phyloP scores from a whole-genome alignment of 345 rosid genomes.

The Gossypium longicalyx region DNA sequence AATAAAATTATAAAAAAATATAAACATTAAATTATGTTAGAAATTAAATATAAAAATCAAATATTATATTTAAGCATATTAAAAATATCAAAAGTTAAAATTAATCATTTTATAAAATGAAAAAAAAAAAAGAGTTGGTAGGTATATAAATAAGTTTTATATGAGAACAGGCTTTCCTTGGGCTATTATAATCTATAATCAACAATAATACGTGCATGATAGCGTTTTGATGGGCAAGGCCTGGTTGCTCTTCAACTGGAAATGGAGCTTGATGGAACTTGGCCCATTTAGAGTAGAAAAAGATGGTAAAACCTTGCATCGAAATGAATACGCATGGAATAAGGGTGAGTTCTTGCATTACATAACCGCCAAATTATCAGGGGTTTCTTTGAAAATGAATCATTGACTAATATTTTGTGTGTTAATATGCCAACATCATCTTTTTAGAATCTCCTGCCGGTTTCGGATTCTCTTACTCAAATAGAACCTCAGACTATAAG shows the following conservation, averaged over 20 bases:
- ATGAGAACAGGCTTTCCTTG: not conserved
- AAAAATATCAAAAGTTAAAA: too few relatives aligned
- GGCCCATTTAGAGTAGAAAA: conserved; percentile 36
- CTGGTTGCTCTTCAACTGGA: conserved; percentile 42
- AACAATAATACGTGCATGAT: not conserved
- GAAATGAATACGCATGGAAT: conserved; percentile 34
- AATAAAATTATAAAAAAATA: too few relatives aligned
- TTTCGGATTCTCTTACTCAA: conserved; percentile 50
- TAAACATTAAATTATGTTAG: too few relatives aligned
- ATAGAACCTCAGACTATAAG: conserved; percentile 31
- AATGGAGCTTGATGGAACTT: conserved; percentile 41
- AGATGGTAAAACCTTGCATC: conserved; percentile 33
- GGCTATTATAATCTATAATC: not conserved
- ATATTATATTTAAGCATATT: too few relatives aligned
- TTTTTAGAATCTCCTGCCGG: conserved; percentile 53
- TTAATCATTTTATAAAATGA: too few relatives aligned
- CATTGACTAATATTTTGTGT: not conserved
- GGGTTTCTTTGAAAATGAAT: not conserved
- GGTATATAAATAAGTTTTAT: too few relatives aligned
- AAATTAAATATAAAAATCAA: too few relatives aligned
- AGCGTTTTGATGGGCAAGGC: conserved; percentile 23
- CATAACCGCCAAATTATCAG: not conserved
- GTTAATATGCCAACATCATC: conserved; percentile 32
- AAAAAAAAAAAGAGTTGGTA: too few relatives aligned
- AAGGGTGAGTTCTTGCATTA: conserved; percentile 17